Evolutionary conservation across 371 early-diverging fungal species (phyloP).

Genomic region (Mucor piriformis): DNA sequence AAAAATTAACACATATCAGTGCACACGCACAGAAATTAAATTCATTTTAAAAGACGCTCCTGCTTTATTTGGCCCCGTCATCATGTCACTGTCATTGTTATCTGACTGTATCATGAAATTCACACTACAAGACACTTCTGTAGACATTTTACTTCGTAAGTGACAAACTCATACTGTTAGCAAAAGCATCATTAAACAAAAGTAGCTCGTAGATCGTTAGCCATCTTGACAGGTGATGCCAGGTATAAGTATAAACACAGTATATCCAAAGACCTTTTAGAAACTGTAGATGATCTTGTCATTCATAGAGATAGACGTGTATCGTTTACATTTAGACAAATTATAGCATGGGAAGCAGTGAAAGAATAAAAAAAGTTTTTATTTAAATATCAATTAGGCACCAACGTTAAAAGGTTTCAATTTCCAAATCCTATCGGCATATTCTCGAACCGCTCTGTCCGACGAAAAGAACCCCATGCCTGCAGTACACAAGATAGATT

Average conservation of each 20-base stretch:
- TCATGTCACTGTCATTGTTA: conserved; percentile 68
- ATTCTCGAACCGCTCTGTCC: conserved; percentile 82
- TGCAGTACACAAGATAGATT: conserved; percentile 86
- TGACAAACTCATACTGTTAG: not conserved
- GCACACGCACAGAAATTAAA: conserved; percentile 22
- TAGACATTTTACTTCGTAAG: conserved; percentile 55
- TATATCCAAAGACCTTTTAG: conserved; percentile 67
- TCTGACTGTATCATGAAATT: conserved; percentile 75
- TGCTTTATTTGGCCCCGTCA: conserved; percentile 65
- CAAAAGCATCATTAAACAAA: not conserved
- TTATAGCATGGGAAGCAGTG: conserved; percentile 36
- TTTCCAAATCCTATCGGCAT: conserved; percentile 88
- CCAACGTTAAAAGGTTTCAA: conserved; percentile 11
- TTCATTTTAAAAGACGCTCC: conserved; percentile 51
- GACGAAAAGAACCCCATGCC: conserved; percentile 92
- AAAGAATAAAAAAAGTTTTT: no score
- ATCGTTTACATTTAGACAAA: conserved; percentile 50
- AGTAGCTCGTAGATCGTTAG: conserved; percentile 67
- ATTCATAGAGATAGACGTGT: conserved; percentile 45
- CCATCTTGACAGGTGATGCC: conserved; percentile 64
- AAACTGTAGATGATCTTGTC: conserved; percentile 31
- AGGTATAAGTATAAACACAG: conserved; percentile 70
- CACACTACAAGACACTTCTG: conserved; percentile 24
- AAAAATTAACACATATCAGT: not conserved
- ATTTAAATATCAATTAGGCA: no score